Evolutionary conservation across 2,329 filamentous ascomycete genomes (phyloP), one percentile per base, ranked within the genome.

Genomic region (Stemphylium vesicarium): DNA sequence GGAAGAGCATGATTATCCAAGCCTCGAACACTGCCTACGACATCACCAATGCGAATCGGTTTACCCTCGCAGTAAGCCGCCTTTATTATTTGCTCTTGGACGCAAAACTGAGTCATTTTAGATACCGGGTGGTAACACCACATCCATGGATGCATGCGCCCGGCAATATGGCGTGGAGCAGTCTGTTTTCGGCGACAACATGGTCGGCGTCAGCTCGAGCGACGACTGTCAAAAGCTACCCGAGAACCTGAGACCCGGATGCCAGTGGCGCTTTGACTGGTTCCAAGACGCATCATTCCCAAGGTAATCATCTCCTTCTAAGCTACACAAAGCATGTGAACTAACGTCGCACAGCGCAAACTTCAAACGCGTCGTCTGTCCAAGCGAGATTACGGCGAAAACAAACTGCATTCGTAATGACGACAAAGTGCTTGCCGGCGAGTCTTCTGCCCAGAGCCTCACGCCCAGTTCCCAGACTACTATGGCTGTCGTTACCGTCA

Each of bases 1-100:
- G 85, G 49, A 88, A 88, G 76, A 83, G 79, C 54, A 85, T 88
- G 82, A 78, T 88, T 48, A 81, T 88, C 13, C 86, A 88, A 68
- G 82, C 84, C 8, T 86, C 84, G 31, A 88, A 88, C 71, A 88
- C 85, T 2, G 85, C 72, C 29, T 76, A 73, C 62, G 73, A 75
- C 54, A 42, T 75, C 7, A 72, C 55, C 9, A 69, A 65, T 8
- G 41, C 56, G 22, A 75, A 74, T 51, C 65, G 71, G 15, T 75
- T 75, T 46, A 69, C 72, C n/a, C 59, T 75, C 24, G 72, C 72
- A 40, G 73, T 73, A 66, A 57, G 72, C 57, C 15, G 6, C 15
- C 2, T 39, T 33, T 39, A 3, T 9, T 16, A 18, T 7, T 31
- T 18, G 38, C 18, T 35, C 37, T 45, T 33, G 10, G 13, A 38